Base-by-base conservation (phyloP, 2,329 filamentous ascomycete species). In the Dothiorella sarmentorum region DNA sequence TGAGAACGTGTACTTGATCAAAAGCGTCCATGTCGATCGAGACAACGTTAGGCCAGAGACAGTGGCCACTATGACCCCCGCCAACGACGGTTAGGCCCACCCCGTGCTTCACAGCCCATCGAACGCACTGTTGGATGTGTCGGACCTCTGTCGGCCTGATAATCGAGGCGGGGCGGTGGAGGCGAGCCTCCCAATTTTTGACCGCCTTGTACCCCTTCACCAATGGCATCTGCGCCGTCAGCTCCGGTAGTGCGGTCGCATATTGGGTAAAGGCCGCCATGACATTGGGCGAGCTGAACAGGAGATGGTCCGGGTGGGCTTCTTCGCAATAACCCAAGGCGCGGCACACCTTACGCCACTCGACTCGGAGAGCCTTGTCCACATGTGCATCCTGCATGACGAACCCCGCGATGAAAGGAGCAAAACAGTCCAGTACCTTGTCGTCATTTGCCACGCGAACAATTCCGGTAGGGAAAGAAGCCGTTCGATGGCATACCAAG, bases 21-120 rank as follows among this genome's bases (percentile, higher is more conserved):
- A 87, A 86, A 11, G 76, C 76, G 11, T 71, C 55, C 83, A 88
- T 86, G 61, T 87, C 82, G 22, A 88, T 63, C 0, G 82, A 66
- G 38, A 86, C 78, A 15, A 82, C 75, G 53, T 79, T 76, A 2
- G 79, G 68, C 75, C 70, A 72, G 42, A 83, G 62, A 66, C 83
- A 87, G 52, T 87, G 81, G 6, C 78, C 81, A 63, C 84, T 82
- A 64, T 87, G 84, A 13, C 85, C 75, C 0, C 85, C 84, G 6
- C 82, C 78, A 17, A 87, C 13, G 24, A 86, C 68, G 0, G 79
- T 81, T 53, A 85, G 67, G 38, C 77, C 64, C 1, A 75, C 24
- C 0, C 59, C 58, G 56, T 83, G 71, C 61, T 79, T 67, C 9
- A 82, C 33, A 63, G 83, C 82, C 84, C 82, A 87, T 65, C 38